Conservation (phyloP, 495 filamentous ascomycete genomes). For the Penicillium mononematosum region DNA sequence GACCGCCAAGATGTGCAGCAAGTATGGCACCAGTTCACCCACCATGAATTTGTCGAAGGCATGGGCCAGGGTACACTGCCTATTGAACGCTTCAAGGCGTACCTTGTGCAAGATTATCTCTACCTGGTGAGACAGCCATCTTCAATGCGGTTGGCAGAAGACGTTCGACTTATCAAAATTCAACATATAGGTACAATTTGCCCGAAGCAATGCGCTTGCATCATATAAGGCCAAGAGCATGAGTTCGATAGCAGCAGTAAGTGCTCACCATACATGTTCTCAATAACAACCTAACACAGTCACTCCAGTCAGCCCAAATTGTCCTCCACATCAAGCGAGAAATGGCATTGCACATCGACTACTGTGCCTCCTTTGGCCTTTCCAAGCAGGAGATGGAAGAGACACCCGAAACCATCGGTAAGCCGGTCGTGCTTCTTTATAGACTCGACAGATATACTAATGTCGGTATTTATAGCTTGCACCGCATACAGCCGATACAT, state of each 20-base stretch:
- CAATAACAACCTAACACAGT: slow-evolving; percentile 7
- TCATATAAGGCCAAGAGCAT: slow-evolving; percentile 77
- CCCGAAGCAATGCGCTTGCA: slow-evolving; percentile 77
- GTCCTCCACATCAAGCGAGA: slow-evolving; percentile 75
- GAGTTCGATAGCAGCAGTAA: slow-evolving; percentile 64
- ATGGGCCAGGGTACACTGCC: slow-evolving; percentile 73
- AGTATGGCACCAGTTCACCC: slow-evolving; percentile 69
- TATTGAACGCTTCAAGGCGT: slow-evolving; percentile 73
- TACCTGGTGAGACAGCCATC: slow-evolving; percentile 60
- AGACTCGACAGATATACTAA: slow-evolving; percentile 29
- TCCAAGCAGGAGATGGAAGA: slow-evolving; percentile 69
- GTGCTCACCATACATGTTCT: slow-evolving; percentile 18
- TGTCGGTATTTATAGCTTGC: slow-evolving; percentile 33
- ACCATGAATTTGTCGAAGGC: slow-evolving; percentile 77
- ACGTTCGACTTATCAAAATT: not conserved
- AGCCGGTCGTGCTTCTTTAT: slow-evolving; percentile 11
- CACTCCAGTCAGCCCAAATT: slow-evolving; percentile 61
- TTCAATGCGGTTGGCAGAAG: not conserved
- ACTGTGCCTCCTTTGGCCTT: slow-evolving; percentile 80
- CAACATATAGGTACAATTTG: slow-evolving; percentile 68
- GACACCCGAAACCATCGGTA: slow-evolving; percentile 72
- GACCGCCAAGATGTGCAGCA: slow-evolving; percentile 66
- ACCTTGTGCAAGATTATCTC: slow-evolving; percentile 86
- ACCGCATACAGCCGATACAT: slow-evolving; percentile 67
- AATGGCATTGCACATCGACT: slow-evolving; percentile 74